phyloP scores from a whole-genome alignment of 495 filamentous ascomycete species.

The Collariella sp. region DNA sequence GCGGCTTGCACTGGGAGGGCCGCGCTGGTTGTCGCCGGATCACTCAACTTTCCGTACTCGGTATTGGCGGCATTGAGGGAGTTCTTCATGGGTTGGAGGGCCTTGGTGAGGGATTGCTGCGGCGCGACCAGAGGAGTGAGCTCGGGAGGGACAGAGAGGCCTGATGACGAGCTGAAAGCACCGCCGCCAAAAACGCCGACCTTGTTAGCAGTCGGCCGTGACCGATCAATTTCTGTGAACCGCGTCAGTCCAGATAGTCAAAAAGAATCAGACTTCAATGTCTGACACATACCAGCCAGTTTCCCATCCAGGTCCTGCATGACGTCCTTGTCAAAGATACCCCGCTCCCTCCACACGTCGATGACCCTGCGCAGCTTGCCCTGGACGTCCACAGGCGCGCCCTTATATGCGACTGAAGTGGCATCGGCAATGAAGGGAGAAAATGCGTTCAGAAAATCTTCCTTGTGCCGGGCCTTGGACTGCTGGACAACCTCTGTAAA shows the following conservation, averaged over 20 bases:
- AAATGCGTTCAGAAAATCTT: constrained; percentile 87
- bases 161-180: constrained; percentile 56
- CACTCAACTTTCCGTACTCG: constrained; percentile 75
- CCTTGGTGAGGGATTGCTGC: constrained; percentile 64
- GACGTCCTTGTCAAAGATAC: constrained; percentile 73
- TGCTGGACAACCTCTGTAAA: constrained; percentile 93
- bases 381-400: constrained; percentile 72
- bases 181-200: constrained; percentile 50
- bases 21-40: constrained; percentile 56
- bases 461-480: constrained; percentile 79
- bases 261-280: neutral
- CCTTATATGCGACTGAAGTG: constrained; percentile 74
- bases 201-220: constrained; percentile 56
- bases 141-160: constrained; percentile 60
- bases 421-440: constrained; percentile 86
- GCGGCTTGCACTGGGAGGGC: constrained; percentile 83
- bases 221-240: constrained; percentile 65
- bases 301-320: constrained; percentile 68
- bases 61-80: constrained; percentile 57
- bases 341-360: constrained; percentile 83
- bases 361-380: constrained; percentile 80
- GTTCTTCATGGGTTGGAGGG: constrained; percentile 51
- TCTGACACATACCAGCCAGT: constrained; percentile 54
- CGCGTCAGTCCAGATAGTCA: neutral
- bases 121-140: constrained; percentile 63